Conservation (phyloP, 1,139 yeast genomes). For the Pichia terricola region DNA sequence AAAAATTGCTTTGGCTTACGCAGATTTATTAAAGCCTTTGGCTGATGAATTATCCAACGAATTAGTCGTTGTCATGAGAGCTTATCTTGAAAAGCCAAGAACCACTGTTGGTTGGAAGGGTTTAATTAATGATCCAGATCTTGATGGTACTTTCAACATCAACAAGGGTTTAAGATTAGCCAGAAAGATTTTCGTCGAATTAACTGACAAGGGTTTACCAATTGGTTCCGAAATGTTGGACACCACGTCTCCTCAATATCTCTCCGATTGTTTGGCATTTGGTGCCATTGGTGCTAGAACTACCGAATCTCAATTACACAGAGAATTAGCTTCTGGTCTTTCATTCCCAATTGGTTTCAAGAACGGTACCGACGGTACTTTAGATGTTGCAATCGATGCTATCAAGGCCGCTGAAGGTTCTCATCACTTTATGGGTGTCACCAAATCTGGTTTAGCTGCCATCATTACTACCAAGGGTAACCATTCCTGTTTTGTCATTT, state of each 20-base stretch:
- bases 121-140: constrained; percentile 91
- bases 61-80: constrained; percentile 85
- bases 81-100: constrained; percentile 95
- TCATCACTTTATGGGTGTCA: constrained; percentile 95
- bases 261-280: constrained; percentile 81
- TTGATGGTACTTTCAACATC: constrained; percentile 85
- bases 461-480: constrained; percentile 94
- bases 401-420: constrained; percentile 84
- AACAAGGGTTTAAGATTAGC: constrained; percentile 89
- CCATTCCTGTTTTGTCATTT: constrained; percentile 76
- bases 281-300: constrained; percentile 99
- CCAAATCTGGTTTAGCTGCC: constrained; percentile 94
- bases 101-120: constrained; percentile 99
- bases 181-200: constrained; percentile 74
- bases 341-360: constrained; percentile 98
- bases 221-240: constrained; percentile 98
- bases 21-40: constrained; percentile 53
- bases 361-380: constrained; percentile 94
- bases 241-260: constrained; percentile 95
- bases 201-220: constrained; percentile 72
- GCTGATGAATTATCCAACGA: constrained; percentile 66
- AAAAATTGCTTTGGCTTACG: constrained; percentile 82
- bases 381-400: constrained; percentile 91
- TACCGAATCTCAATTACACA: constrained; percentile 94
- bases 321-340: constrained; percentile 93